Evolutionary conservation across 2,329 filamentous ascomycete species (phyloP).

Genomic region (Botrytis paeoniae): DNA sequence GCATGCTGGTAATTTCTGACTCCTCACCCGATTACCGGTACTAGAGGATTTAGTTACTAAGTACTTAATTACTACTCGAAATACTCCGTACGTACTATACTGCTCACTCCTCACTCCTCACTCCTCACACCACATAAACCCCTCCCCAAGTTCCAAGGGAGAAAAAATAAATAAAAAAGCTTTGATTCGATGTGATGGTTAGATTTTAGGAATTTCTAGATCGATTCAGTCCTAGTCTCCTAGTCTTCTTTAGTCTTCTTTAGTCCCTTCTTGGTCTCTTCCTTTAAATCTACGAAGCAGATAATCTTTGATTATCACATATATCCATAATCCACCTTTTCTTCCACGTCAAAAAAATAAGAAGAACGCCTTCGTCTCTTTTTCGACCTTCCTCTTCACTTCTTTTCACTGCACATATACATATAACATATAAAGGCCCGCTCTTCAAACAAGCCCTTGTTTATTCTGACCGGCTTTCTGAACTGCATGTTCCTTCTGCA

Average conservation of each 20-base stretch:
- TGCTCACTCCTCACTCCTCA: neutral
- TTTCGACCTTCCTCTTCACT: neutral
- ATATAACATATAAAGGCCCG: slow-evolving; percentile 21
- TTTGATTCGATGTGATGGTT: neutral
- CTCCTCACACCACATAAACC: neutral
- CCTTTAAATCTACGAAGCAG: neutral
- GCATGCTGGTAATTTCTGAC: neutral
- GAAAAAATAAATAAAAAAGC: neutral
- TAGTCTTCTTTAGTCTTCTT: neutral
- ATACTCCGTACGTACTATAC: neutral
- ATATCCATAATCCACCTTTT: neutral
- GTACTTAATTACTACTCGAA: neutral
- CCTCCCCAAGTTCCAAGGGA: neutral
- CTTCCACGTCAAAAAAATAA: neutral
- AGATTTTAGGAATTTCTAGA: neutral
- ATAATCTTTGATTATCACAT: neutral
- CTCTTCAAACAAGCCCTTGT: slow-evolving; percentile 30
- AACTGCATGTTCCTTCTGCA: slow-evolving; percentile 30
- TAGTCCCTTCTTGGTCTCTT: neutral
- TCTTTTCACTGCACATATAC: slow-evolving; percentile 8
- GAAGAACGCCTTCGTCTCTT: neutral
- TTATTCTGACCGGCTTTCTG: neutral
- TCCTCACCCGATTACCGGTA: neutral
- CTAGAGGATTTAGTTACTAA: neutral
- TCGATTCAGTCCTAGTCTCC: neutral